Conservation (phyloP, 345 rosid species). For the Lepidium africanum region DNA sequence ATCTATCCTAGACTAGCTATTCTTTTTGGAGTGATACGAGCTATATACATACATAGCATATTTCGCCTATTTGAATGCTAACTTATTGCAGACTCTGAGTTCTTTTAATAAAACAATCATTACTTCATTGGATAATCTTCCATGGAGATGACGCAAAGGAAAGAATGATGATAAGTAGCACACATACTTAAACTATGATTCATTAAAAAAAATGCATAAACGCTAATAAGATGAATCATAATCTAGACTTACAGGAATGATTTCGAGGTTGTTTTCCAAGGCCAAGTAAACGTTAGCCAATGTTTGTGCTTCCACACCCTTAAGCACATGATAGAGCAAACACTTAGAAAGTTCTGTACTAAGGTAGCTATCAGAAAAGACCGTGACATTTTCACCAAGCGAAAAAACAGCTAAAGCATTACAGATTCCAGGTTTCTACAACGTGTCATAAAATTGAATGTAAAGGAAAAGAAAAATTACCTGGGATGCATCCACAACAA, state of each 20-base stretch:
- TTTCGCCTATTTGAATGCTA: background rate
- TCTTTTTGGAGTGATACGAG: background rate
- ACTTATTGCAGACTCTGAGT: background rate
- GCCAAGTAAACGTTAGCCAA: constrained; percentile 95
- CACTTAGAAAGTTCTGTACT: background rate
- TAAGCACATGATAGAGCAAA: background rate
- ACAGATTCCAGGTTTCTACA: background rate
- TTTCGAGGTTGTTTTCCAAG: constrained; percentile 90
- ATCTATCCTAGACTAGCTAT: background rate
- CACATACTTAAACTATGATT: background rate
- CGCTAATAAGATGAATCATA: constrained; percentile 5
- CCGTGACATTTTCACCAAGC: constrained; percentile 3
- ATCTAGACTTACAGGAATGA: constrained; percentile 68
- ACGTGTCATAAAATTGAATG: background rate
- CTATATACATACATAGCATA: background rate
- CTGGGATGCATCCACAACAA: constrained; percentile 99
- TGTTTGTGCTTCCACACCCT: constrained; percentile 99
- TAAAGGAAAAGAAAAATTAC: constrained; percentile 28
- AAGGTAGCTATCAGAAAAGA: background rate
- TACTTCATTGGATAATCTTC: background rate
- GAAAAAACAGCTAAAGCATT: background rate
- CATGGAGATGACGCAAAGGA: background rate
- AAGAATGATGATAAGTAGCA: background rate
- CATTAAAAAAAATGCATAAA: background rate
- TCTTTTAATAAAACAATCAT: background rate